Evolutionary conservation across 1,284 basidiomycete genomes (phyloP), one percentile per base, ranked within the genome.

Genomic region (Tilletia walkeri): DNA sequence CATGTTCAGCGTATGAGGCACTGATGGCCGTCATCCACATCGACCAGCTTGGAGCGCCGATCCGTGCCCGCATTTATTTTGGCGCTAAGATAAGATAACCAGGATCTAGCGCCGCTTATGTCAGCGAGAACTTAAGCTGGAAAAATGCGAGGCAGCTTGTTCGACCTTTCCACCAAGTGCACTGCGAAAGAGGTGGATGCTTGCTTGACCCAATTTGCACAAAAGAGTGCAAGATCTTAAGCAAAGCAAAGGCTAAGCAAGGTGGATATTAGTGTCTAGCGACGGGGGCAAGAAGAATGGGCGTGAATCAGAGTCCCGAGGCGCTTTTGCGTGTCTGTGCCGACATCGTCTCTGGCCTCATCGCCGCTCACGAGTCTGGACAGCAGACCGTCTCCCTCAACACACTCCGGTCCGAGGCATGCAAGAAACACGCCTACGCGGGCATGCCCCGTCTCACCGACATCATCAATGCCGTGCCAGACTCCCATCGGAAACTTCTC

Each of bases 391-490:
- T 95, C 53, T 95, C 94, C 10, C 87, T 99, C 70, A 97, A 96
- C 81, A 89, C 90, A 70, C 88, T 99, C 53, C 91, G 95, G 50
- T 87, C 91, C 56, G 90, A 90, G 78, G 89, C 95, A 82, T 93
- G 93, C 84, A 97, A 96, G 85, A 93, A 94, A 84, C 90, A 91
- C 84, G 90, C 89, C 10, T 92, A 90, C 80, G 89, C 90, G 67
- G 92, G 92, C 45, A 91, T 95, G 0, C 96, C 96, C 0, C 86
- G 95, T 65, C 88, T 99, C 39, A 95, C 98, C 59, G 96, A 99
- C 84, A 96, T 99, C 79, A 95, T 99, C 84, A 94, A 94, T 74
- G 95, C 96, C 38, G 96, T 99, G 68, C 96, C 96, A 3, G 95
- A 98, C 80, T 94, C 96, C 67, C 94, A 95, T 86, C 94, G 95